Base-by-base conservation (phyloP, 352 stramenopile genomes). In the Aphanomyces astaci region DNA sequence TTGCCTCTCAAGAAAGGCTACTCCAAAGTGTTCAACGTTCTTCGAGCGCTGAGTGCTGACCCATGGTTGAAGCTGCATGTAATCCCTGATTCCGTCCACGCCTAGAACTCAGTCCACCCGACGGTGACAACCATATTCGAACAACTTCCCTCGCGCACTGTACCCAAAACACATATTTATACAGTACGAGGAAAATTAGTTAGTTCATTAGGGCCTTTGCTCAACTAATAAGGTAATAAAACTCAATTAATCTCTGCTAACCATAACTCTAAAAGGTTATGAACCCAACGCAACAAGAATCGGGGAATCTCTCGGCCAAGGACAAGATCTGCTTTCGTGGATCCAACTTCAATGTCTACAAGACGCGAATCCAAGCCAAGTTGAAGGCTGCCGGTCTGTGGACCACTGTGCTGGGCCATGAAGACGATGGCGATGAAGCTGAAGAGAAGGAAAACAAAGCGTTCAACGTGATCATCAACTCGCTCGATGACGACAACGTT, bases 1-100 rank as follows among this genome's bases (percentile, higher is more conserved):
- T 19, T 62, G 19, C 53, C 53, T 7, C 7, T 62, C 53, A 62
- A 62, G 30, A 62, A 62, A 25, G 22, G 53, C 13, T 62, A 62
- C 53, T 24, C 24, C 53, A 62, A 62, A 22, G 53, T 45, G 7
- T 62, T 62, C 33, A 46, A 62, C 33, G 9, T 22, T 9, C 53
- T 62, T 22, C 49, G 28, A 28, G 28, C 15, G 7, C 49, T 56
- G 7, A 28, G 49, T 15, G 15, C 24, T 56, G 49, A 32, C 49
- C n/a, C n/a, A n/a, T n/a, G n/a, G n/a, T n/a, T n/a, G n/a, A n/a
- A n/a, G n/a, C n/a, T n/a, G n/a, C n/a, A n/a, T n/a, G n/a, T n/a
- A n/a, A n/a, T n/a, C n/a, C n/a, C n/a, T n/a, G n/a, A n/a, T n/a
- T n/a, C n/a, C n/a, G n/a, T n/a, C n/a, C n/a, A n/a, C n/a, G n/a